A percentile compares a stretch with the other conserved stretches of the same genome.
phyloP scores from a whole-genome alignment of 176 grass and related monocot genomes.

The Zizania latifolia region DNA sequence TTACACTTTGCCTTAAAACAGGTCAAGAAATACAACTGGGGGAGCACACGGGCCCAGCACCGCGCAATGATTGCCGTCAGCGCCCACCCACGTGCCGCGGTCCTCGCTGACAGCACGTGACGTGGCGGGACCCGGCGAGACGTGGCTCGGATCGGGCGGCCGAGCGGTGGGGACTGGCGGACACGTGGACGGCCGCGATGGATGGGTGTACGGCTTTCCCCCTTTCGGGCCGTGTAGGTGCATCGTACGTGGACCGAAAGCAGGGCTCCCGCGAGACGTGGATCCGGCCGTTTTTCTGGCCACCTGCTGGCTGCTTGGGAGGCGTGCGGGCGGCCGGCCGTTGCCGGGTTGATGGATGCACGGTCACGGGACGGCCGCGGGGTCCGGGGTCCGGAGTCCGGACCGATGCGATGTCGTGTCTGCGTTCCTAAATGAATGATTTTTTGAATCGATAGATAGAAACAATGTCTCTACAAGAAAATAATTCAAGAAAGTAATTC shows the following conservation, averaged over 20 bases:
- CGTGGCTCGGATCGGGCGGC: neutral
- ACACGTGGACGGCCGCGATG: neutral
- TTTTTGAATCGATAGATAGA: no score
- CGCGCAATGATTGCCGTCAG: neutral
- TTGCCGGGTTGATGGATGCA: neutral
- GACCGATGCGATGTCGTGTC: no score
- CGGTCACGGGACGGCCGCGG: neutral
- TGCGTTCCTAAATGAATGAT: no score
- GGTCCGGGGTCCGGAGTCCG: no score
- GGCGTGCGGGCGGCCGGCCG: neutral
- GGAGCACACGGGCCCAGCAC: neutral
- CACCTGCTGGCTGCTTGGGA: neutral
- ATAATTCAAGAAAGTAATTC: no score
- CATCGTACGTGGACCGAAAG: slow-evolving; percentile 10
- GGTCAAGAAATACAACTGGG: neutral
- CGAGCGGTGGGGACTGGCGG: no score
- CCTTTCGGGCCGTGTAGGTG: neutral
- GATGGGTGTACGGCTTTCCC: no score
- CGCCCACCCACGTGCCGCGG: neutral
- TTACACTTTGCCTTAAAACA: no score
- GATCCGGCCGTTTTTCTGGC: neutral
- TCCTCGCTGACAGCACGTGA: neutral
- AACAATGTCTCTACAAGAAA: no score
- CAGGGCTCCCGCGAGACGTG: neutral
- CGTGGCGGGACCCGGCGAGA: neutral